These are phyloP conservation scores for Cladosporium sp. DNA, from an alignment of 2,329 filamentous ascomycete genomes.

Conservation along the genomic window DNA sequence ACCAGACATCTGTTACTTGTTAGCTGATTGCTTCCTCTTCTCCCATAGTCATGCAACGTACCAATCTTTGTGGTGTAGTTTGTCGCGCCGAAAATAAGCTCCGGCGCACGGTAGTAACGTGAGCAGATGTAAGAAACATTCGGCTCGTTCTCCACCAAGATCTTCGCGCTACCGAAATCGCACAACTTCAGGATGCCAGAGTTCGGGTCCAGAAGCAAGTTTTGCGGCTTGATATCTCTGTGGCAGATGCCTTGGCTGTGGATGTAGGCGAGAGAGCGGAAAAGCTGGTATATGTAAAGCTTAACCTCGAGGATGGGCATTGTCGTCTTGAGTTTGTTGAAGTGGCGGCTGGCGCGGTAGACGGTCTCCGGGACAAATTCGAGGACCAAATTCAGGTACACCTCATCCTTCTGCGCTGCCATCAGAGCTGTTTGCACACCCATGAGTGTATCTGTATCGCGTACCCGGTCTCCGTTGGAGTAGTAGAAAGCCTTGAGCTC, in stretches of 20 bases:
- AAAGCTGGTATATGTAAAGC: constrained; percentile 99
- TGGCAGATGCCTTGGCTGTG: constrained; percentile 99
- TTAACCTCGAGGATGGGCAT: constrained; percentile 99
- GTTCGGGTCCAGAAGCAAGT: constrained; percentile 85
- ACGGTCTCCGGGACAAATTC: constrained; percentile 98
- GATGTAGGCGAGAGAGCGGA: constrained; percentile 96
- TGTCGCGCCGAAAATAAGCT: constrained; percentile 96
- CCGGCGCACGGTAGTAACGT: constrained; percentile 94
- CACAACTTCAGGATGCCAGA: constrained; percentile 94
- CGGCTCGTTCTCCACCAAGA: constrained; percentile 95
- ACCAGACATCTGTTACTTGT: constrained; percentile 82
- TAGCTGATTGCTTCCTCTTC: constrained; percentile 5
- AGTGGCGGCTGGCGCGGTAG: constrained; percentile 95
- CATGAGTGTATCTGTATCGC: constrained; percentile 32
- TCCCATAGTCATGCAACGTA: constrained; percentile 46
- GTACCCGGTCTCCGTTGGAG: constrained; percentile 93
- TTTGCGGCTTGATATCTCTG: constrained; percentile 98
- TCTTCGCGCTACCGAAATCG: constrained; percentile 98
- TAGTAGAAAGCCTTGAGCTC: constrained; percentile 99
- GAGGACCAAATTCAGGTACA: constrained; percentile 96
- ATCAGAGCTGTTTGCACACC: constrained; percentile 35
- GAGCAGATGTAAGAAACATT: constrained; percentile 99
- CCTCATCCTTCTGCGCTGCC: constrained; percentile 69
- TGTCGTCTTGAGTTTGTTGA: constrained; percentile 99
- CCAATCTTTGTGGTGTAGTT: constrained; percentile 99